These are phyloP conservation scores for Ostreobium quekettii DNA, from an alignment of 139 green algal species.

Conservation along the genomic window DNA sequence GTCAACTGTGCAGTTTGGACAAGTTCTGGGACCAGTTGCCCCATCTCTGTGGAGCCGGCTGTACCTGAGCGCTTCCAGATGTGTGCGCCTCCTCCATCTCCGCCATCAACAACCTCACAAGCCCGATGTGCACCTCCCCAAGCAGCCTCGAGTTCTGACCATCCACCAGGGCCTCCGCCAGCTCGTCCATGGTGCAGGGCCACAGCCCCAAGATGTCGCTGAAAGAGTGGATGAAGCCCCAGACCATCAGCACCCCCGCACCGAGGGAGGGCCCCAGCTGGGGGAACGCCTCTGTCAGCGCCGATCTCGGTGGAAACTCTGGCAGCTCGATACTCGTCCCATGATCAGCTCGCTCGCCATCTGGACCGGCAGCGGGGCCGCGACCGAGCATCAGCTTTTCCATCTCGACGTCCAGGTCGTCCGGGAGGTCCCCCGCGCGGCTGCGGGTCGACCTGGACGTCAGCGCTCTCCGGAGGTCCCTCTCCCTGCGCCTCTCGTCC, in stretches of 20 bases:
- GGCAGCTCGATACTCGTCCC: no score
- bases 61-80: no score
- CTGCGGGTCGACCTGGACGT: no score
- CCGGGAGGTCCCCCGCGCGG: conserved; percentile 35
- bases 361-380: no score
- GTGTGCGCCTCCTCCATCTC: conserved; percentile 74
- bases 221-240: conserved; percentile 66
- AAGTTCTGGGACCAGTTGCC: no score
- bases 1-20: no score
- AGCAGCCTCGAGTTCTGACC: conserved; percentile 19
- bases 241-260: no score
- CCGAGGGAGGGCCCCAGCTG: no score
- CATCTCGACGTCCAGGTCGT: conserved; percentile 74
- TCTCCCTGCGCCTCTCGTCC: conserved; percentile 45
- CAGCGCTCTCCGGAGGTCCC: conserved; percentile 52
- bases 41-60: no score
- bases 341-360: conserved; percentile 47
- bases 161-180: conserved; percentile 32
- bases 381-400: conserved; percentile 52
- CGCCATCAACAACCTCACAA: conserved; percentile 37
- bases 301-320: no score
- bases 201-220: conserved; percentile 51
- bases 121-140: conserved; percentile 12
- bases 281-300: no score
- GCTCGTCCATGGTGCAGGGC: conserved; percentile 40